These are phyloP conservation scores for Ophiocordyceps camponoti-floridani DNA, from an alignment of 2,329 filamentous ascomycete species.

Conservation along the genomic window DNA sequence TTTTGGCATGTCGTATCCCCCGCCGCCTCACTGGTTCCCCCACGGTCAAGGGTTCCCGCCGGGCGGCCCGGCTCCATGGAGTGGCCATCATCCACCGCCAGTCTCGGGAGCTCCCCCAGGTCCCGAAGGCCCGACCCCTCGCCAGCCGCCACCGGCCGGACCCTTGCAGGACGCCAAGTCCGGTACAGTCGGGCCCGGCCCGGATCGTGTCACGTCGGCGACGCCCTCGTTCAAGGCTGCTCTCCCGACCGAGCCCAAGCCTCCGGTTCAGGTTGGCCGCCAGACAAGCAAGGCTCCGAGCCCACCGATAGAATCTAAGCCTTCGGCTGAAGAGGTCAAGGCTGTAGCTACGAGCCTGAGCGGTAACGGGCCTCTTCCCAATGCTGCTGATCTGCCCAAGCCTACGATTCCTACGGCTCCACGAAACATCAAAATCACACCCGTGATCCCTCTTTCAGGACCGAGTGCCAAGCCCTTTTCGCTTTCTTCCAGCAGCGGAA, in stretches of 20 bases:
- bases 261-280: conserved; percentile 24
- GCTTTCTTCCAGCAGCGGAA: conserved; percentile 10
- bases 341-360: conserved; percentile 22
- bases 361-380: conserved; percentile 18
- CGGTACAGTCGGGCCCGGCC: conserved; percentile 21
- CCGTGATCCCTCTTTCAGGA: conserved; percentile 45
- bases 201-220: conserved; percentile 28
- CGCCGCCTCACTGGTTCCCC: conserved; percentile 63
- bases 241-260: conserved; percentile 35
- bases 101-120: conserved; percentile 38
- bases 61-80: conserved; percentile 42
- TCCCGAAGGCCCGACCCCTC: conserved; percentile 38
- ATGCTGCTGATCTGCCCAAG: conserved; percentile 17
- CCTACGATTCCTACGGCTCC: conserved; percentile 26
- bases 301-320: conserved; percentile 52
- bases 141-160: conserved; percentile 28
- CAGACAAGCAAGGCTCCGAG: conserved; percentile 35
- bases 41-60: conserved; percentile 59
- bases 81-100: conserved; percentile 42
- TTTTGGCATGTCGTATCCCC: conserved; percentile 63
- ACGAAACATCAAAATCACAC: conserved; percentile 37
- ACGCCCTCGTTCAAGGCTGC: conserved; percentile 25
- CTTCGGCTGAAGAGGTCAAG: conserved; percentile 28
- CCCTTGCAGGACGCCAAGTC: conserved; percentile 23
- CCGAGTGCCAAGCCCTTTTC: conserved; percentile 20